Conservation (phyloP, 23 red algal genomes). For the Gracilariopsis chorda region DNA sequence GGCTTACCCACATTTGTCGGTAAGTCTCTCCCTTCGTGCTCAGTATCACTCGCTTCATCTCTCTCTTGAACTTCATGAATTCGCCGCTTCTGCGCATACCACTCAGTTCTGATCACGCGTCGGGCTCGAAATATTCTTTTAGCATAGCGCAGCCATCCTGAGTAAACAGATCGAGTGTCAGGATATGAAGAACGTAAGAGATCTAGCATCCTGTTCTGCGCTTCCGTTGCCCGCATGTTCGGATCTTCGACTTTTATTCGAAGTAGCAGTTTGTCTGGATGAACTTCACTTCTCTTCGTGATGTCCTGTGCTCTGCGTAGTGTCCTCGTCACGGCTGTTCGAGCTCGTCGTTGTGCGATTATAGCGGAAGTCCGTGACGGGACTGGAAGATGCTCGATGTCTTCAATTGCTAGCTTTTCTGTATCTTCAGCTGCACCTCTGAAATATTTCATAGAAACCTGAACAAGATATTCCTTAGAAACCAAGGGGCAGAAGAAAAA, state of each 20-base stretch:
- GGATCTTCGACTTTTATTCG: background rate
- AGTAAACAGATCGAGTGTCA: constrained; percentile 11
- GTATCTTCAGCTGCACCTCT: background rate
- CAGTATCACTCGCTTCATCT: too few species aligned
- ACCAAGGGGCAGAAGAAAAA: constrained; percentile 46
- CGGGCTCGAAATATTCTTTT: constrained; percentile 52
- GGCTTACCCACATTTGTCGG: too few species aligned
- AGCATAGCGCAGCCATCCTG: constrained; percentile 41
- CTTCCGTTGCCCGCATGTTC: background rate
- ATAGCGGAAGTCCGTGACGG: background rate
- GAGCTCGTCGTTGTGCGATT: constrained; percentile 1
- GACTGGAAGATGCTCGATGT: constrained; percentile 47
- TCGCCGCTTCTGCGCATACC: constrained; percentile 21
- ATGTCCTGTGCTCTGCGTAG: background rate
- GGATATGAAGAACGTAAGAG: constrained; percentile 1
- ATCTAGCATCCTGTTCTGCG: background rate
- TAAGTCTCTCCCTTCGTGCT: too few species aligned
- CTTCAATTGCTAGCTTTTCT: constrained; percentile 8
- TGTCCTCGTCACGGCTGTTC: constrained; percentile 8
- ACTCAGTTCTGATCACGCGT: background rate
- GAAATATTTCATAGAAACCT: background rate
- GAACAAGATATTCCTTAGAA: background rate
- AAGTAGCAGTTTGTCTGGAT: background rate
- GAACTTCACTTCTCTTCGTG: background rate
- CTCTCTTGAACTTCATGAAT: too few species aligned